Percentiles rank a stretch among this genome's conserved stretches.
Conservation (phyloP, 2,329 filamentous ascomycete genomes). For the Pestalotiopsis fici region DNA sequence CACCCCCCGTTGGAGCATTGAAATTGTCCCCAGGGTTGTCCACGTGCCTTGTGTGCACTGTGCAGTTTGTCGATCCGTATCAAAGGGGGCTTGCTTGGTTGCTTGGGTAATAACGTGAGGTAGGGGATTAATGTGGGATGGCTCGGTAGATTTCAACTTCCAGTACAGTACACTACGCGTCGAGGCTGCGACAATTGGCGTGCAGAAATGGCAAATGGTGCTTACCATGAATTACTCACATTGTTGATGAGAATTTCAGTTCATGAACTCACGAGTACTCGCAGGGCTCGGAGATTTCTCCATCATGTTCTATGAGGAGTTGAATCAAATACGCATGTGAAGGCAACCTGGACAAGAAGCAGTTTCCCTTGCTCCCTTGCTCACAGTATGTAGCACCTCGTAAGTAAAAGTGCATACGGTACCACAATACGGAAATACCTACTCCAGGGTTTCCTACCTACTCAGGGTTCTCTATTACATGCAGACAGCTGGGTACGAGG, state of each 20-base stretch:
- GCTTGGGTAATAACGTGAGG: background rate
- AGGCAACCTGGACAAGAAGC: background rate
- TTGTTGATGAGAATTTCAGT: background rate
- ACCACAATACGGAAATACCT: background rate
- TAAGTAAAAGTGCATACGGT: background rate
- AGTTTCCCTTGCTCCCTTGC: background rate
- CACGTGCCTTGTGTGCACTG: background rate
- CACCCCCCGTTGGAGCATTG: background rate
- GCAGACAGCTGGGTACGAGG: background rate
- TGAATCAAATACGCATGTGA: too few species aligned
- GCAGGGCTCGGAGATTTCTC: too few species aligned
- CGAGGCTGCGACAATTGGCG: background rate
- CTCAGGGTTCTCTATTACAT: background rate
- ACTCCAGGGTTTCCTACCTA: background rate
- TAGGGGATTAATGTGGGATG: background rate
- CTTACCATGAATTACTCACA: background rate
- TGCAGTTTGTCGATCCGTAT: slow-evolving; percentile 5
- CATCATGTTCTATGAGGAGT: too few species aligned
- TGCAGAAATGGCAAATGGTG: background rate
- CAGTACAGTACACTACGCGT: background rate
- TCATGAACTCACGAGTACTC: background rate
- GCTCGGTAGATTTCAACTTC: background rate
- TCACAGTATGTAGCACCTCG: background rate
- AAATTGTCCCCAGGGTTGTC: background rate
- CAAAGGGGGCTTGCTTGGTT: background rate